Percentiles rank a stretch among this genome's conserved stretches.
phyloP scores from a whole-genome alignment of 1,284 basidiomycete genomes.

The Pseudozyma tsukubaensis region DNA sequence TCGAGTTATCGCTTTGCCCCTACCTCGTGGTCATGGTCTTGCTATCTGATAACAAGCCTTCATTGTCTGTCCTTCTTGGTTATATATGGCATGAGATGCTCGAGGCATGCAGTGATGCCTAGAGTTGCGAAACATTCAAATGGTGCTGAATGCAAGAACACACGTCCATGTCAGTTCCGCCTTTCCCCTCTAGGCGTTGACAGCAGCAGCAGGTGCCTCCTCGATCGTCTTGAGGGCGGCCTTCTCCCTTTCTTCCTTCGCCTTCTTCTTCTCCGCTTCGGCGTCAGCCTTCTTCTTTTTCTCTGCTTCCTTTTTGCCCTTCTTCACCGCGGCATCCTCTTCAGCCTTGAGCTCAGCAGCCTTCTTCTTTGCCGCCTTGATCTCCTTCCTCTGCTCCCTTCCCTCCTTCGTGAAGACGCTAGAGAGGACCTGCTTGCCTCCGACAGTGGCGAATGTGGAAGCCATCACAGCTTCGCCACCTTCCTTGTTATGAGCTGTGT shows the following conservation, averaged over 20 bases:
- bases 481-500: conserved; percentile 11
- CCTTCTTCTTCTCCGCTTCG: conserved; percentile 11
- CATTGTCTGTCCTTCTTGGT: too few relatives aligned
- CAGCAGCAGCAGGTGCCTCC: conserved; percentile 13
- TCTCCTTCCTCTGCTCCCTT: conserved; percentile 26
- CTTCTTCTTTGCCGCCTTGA: conserved; percentile 61
- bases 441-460: conserved; percentile 16
- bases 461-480: not conserved
- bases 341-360: conserved; percentile 20
- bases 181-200: conserved; percentile 1
- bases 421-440: conserved; percentile 38
- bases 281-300: conserved; percentile 14
- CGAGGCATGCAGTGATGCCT: not conserved
- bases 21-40: too few relatives aligned
- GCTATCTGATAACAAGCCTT: too few relatives aligned
- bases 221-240: conserved; percentile 5
- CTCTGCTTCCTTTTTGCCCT: conserved; percentile 25
- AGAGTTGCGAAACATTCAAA: not conserved
- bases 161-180: too few relatives aligned
- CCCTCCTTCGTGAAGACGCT: conserved; percentile 44
- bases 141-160: too few relatives aligned
- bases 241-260: conserved; percentile 24
- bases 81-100: too few relatives aligned
- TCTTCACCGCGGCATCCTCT: conserved; percentile 17
- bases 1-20: too few relatives aligned